Base-by-base conservation (phyloP, 768 basidiomycete genomes). In the Suillus lakei region DNA sequence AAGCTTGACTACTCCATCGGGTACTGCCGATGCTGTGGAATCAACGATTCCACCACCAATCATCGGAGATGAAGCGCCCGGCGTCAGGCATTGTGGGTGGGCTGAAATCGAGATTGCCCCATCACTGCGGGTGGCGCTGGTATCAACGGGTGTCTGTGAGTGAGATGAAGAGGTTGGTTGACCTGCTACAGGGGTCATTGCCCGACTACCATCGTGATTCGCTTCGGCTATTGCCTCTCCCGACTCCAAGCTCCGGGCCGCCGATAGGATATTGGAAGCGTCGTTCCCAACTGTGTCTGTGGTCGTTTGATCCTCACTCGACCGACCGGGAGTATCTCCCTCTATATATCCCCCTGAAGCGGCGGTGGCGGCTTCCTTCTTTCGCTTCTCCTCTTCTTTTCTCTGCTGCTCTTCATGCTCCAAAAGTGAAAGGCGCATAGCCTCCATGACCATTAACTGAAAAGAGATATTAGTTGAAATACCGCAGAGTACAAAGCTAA, bases 371-470 rank as follows among this genome's bases (percentile, higher is more conserved):
- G 76, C 80, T 51, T 82, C 82, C 59, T 81, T 81, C 77, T 86
- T 88, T 72, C 79, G 85, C 77, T 86, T 88, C 76, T 91, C 87
- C 71, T 88, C 90, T 64, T 92, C 87, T 72, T 87, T 89, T 71
- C 88, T 85, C 74, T 95, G 94, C 63, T 95, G 92, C 72, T 95
- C 95, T 78, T 98, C 96, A 72, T 99, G 96, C 64, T 99, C 97
- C 56, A 98, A 75, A 69, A 98, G 82, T 32, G 95, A 98, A 64
- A 98, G 81, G 62, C 97, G 88, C 96, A 99, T 99, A 5, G 98
- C 98, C 79, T 99, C 98, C 93, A 96, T 96, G 62, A 99, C 82
- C 97, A 99, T 98, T 51, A 99, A 80, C 95, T 99, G 67, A 46
- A 69, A 54, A 55, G 41, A 55, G 26, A 63, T 23, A 62, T 70